Conservation (phyloP, 2,329 filamentous ascomycete genomes). For the Aspergillus sp. region DNA sequence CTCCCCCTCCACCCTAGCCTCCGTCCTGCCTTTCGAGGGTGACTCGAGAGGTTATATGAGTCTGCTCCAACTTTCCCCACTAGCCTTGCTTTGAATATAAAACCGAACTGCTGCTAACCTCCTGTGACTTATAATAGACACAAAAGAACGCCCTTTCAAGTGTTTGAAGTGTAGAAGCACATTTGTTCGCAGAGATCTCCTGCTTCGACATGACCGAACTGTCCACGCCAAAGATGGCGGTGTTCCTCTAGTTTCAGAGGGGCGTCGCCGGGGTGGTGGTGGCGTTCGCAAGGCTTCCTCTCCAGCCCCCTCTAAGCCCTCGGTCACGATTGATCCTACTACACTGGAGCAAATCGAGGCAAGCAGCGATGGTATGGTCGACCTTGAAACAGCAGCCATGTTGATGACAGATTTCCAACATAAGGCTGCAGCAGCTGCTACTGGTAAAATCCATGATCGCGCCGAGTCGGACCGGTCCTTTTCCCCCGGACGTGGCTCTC, state of each 20-base stretch:
- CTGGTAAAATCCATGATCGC: slow-evolving; percentile 50
- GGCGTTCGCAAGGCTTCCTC: slow-evolving; percentile 40
- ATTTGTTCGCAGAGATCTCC: slow-evolving; percentile 93
- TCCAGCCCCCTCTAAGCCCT: slow-evolving; percentile 66
- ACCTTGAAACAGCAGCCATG: slow-evolving; percentile 97
- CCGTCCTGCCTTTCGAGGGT: neutral
- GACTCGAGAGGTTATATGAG: neutral
- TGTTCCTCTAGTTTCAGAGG: slow-evolving; percentile 88
- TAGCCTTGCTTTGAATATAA: neutral
- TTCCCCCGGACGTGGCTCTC: slow-evolving; percentile 67
- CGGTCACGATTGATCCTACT: slow-evolving; percentile 78
- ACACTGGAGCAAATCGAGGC: slow-evolving; percentile 91
- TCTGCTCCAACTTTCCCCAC: neutral
- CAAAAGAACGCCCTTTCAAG: slow-evolving; percentile 98
- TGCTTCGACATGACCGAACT: slow-evolving; percentile 94
- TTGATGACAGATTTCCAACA: slow-evolving; percentile 97
- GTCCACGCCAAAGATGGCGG: slow-evolving; percentile 98
- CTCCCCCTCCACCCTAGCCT: neutral
- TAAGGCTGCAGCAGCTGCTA: slow-evolving; percentile 74
- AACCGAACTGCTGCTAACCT: neutral
- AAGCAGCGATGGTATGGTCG: slow-evolving; percentile 85
- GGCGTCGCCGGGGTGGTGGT: slow-evolving; percentile 64
- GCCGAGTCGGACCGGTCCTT: slow-evolving; percentile 61
- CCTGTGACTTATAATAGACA: slow-evolving; percentile 67
- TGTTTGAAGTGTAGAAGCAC: slow-evolving; percentile 98